Evolutionary conservation across 179 eudicot species (phyloP), one percentile per base, ranked within the genome.

Genomic region (Dionaea muscipula): DNA sequence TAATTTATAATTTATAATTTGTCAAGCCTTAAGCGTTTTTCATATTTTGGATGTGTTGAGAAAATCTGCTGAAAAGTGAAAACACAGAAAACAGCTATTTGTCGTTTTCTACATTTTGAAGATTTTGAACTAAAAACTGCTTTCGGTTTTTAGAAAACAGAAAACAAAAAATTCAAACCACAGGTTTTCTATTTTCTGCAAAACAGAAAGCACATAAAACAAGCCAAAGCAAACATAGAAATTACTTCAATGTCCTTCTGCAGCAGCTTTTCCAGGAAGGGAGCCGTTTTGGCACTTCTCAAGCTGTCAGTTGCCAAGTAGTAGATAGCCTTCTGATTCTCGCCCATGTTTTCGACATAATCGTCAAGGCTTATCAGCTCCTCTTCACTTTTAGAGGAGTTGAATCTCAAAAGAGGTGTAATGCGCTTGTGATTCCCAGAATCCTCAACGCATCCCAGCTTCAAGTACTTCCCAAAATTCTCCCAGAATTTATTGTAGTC

Each of bases 401-500:
- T 55, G 69, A 83, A 90, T 33, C 95, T 68, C 71, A 90, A 60
- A 26, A 90, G 81, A 12, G 97, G 97, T 4, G 90, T 80, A 47
- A 90, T 63, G 25, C 95, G 75, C 68, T 86, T 90, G 82, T 90
- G 97, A 53, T 90, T 90, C 27, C 95, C 95, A 43, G 94, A 48
- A 68, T 90, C 97, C 68, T 90, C 97, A 36, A 90, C 81, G 69
- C 97, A 90, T 13, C 95, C 97, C 67, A 90, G 59, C 78, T 90
- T 90, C 51, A 90, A n/a, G 69, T 83, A 84, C 68, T 80, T 90
- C 15, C 97, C 97, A 47, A 90, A 90, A 61, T 90, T 90, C 82
- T 90, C 97, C 95, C 95, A 90, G 64, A 90, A 86, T 53, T 86
- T 90, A 61, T 83, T 86, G 78, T 90, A 90, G 57, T 90, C 95